phyloP scores from a whole-genome alignment of 2,329 filamentous ascomycete genomes.

The Coleophoma cylindrospora region DNA sequence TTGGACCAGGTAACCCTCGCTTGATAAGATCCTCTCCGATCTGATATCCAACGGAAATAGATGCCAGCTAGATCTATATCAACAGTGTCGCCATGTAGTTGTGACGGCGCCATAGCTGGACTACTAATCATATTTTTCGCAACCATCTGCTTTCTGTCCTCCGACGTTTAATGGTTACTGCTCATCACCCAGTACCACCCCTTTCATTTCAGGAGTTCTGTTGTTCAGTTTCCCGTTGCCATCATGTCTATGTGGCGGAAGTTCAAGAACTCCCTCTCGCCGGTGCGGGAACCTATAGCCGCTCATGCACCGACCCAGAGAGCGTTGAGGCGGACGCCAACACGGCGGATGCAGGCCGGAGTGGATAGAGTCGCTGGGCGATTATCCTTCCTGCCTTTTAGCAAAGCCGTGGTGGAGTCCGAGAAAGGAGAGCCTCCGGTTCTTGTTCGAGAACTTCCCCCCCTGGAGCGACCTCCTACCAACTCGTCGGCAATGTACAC shows the following conservation, averaged over 20 bases:
- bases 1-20: too few species aligned
- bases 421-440: background rate
- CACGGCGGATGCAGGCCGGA: background rate
- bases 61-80: too few species aligned
- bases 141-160: too few species aligned
- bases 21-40: too few species aligned
- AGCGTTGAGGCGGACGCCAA: background rate
- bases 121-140: too few species aligned
- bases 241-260: background rate
- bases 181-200: too few species aligned
- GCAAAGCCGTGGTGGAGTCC: background rate
- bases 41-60: too few species aligned
- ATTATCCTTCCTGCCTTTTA: background rate
- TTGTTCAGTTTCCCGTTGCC: background rate
- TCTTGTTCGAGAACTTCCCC: background rate
- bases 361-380: background rate
- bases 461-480: background rate
- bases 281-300: background rate
- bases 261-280: background rate
- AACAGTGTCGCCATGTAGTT: too few species aligned
- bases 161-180: too few species aligned
- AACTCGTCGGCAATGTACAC: background rate
- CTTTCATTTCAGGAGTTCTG: background rate
- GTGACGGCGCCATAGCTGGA: too few species aligned
- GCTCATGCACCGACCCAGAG: background rate